A percentile compares a stretch with the other conserved stretches of the same genome.
Conservation (phyloP, 805 yeast genomes). For the Blastobotrys peoriensis region DNA sequence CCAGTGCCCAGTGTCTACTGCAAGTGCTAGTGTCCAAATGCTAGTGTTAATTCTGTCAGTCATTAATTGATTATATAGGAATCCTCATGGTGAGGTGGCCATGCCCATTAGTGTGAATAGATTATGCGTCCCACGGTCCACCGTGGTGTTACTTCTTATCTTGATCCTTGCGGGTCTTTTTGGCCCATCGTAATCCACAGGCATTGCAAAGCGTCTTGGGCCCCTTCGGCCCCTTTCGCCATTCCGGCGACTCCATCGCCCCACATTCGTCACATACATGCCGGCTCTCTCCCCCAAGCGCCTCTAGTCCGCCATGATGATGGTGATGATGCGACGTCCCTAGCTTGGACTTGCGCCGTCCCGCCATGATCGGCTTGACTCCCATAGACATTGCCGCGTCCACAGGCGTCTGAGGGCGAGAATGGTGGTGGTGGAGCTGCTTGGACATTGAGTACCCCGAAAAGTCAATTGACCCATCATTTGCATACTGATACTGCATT, state of each 20-base stretch:
- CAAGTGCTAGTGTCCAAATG: too few relatives aligned
- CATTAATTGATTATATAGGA: too few relatives aligned
- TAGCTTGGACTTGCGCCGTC: conserved; percentile 5
- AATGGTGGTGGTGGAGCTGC: conserved; percentile 1
- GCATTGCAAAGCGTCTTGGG: conserved; percentile 83
- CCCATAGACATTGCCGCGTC: conserved; percentile 1
- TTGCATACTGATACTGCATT: conserved; percentile 8
- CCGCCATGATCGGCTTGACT: background rate
- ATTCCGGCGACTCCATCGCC: conserved; percentile 74
- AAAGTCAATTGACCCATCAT: conserved; percentile 14
- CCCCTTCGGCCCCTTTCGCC: conserved; percentile 89
- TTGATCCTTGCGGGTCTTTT: conserved; percentile 23
- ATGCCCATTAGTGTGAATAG: too few relatives aligned
- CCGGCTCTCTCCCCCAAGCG: conserved; percentile 6
- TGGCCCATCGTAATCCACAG: conserved; percentile 64
- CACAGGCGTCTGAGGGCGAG: conserved; percentile 2
- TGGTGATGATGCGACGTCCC: conserved; percentile 3
- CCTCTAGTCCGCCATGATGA: conserved; percentile 2
- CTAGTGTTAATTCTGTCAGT: too few relatives aligned
- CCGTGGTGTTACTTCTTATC: background rate
- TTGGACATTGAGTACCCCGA: conserved; percentile 15
- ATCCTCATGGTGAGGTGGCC: too few relatives aligned
- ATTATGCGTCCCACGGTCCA: too few relatives aligned
- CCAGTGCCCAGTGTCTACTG: too few relatives aligned
- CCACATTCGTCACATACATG: conserved; percentile 63